These are phyloP conservation scores for Trichoderma harzianum DNA, from an alignment of 2,329 filamentous ascomycete genomes.

Conservation along the genomic window DNA sequence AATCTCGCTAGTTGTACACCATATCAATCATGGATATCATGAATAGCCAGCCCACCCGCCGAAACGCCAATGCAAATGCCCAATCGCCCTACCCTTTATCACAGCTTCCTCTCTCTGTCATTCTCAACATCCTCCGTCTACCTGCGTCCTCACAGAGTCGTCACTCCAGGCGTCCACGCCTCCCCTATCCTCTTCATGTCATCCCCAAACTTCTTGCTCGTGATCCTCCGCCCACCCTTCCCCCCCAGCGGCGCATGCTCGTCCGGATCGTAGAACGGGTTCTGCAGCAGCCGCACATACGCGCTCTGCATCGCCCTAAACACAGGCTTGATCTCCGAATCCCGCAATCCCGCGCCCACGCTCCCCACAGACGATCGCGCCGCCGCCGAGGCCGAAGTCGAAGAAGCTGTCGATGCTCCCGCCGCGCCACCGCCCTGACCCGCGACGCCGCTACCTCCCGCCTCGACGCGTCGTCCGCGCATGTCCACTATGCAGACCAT, in stretches of 20 bases:
- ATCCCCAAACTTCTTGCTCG: conserved; percentile 72
- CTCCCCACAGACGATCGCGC: conserved; percentile 30
- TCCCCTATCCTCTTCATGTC: conserved; percentile 87
- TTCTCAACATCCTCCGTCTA: not conserved
- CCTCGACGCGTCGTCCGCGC: conserved; percentile 41
- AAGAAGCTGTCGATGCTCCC: conserved; percentile 23
- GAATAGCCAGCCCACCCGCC: not conserved
- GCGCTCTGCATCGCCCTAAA: conserved; percentile 92
- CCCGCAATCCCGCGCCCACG: conserved; percentile 65
- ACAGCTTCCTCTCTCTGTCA: not conserved
- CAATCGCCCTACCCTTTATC: not conserved
- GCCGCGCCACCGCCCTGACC: conserved; percentile 1
- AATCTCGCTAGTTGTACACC: conserved; percentile 5
- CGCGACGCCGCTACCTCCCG: conserved; percentile 9
- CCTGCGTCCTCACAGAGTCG: conserved; percentile 46
- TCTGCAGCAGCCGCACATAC: conserved; percentile 83
- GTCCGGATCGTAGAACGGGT: conserved; percentile 92
- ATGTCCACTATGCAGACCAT: conserved; percentile 90
- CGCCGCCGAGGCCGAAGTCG: conserved; percentile 7
- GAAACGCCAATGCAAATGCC: conserved; percentile 18
- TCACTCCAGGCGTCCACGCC: conserved; percentile 72
- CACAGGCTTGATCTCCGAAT: conserved; percentile 84
- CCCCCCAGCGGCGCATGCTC: conserved; percentile 64
- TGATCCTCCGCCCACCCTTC: conserved; percentile 65
- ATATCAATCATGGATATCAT: conserved; percentile 9